phyloP scores from a whole-genome alignment of 805 yeast genomes.

The Lipomyces starkeyi region DNA sequence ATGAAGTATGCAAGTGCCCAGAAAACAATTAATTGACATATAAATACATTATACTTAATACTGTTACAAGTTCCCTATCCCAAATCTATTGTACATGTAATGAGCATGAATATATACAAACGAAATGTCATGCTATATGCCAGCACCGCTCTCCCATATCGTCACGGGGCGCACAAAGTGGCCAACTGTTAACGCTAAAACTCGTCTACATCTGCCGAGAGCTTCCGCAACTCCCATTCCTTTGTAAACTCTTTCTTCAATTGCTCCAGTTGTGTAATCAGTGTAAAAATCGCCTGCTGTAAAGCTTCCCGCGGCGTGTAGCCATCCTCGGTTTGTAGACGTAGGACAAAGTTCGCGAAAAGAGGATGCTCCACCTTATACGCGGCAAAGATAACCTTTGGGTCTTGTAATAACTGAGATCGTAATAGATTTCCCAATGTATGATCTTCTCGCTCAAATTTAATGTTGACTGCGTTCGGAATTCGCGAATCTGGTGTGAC shows the following conservation, averaged over 20 bases:
- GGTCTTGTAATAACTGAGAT: constrained; percentile 77
- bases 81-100: background rate
- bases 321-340: constrained; percentile 95
- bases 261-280: constrained; percentile 77
- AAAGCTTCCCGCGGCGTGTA: constrained; percentile 90
- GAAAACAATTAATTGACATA: background rate
- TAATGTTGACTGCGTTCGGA: constrained; percentile 91
- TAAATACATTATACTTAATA: background rate
- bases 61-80: background rate
- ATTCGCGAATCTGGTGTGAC: constrained; percentile 93
- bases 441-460: constrained; percentile 97
- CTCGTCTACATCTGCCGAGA: constrained; percentile 45
- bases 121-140: background rate
- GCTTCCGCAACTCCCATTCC: constrained; percentile 90
- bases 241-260: constrained; percentile 79
- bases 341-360: constrained; percentile 91
- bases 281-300: constrained; percentile 82
- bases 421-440: constrained; percentile 90
- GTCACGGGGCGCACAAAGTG: too few relatives aligned
- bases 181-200: background rate
- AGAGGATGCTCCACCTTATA: constrained; percentile 98
- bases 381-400: constrained; percentile 92
- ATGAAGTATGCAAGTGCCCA: too few relatives aligned
- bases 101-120: background rate
- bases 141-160: background rate